Percentiles rank a stretch among this genome's conserved stretches.
These are phyloP conservation scores for Pseudogymnoascus sp. DNA, from an alignment of 2,329 filamentous ascomycete species.

Conservation along the genomic window DNA sequence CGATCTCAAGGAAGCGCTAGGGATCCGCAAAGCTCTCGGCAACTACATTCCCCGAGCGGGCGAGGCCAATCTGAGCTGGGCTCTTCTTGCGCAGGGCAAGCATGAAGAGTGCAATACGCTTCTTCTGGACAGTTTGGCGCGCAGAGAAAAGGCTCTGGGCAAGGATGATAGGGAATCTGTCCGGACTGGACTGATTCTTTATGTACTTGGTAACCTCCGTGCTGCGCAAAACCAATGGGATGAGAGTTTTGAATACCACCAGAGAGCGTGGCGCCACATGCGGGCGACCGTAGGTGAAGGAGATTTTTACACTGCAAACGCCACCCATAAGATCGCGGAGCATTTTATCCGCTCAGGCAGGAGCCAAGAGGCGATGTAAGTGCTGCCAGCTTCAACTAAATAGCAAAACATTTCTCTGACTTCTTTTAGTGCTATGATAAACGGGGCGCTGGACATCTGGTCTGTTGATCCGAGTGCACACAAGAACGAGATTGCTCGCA, in stretches of 20 bases:
- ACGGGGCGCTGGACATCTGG: slow-evolving; percentile 17
- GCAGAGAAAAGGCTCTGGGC: slow-evolving; percentile 19
- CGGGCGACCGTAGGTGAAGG: slow-evolving; percentile 21
- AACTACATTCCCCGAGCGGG: slow-evolving; percentile 13
- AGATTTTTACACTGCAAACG: slow-evolving; percentile 22
- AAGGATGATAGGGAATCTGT: slow-evolving; percentile 19
- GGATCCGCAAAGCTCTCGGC: slow-evolving; percentile 12
- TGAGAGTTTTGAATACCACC: slow-evolving; percentile 21
- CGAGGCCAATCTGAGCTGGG: slow-evolving; percentile 13
- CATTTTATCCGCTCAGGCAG: slow-evolving; percentile 17
- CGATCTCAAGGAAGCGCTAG: slow-evolving; percentile 13
- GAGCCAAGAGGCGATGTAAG: slow-evolving; percentile 12
- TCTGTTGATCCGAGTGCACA: slow-evolving; percentile 15
- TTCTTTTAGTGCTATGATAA: slow-evolving; percentile 17
- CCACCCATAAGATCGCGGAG: slow-evolving; percentile 22
- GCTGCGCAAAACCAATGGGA: slow-evolving; percentile 12
- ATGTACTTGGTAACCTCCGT: slow-evolving; percentile 15
- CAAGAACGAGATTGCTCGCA: slow-evolving; percentile 21
- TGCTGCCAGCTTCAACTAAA: background rate
- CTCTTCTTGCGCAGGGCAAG: slow-evolving; percentile 13
- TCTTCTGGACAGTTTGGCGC: slow-evolving; percentile 19
- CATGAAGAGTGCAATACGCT: slow-evolving; percentile 17
- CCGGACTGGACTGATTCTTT: slow-evolving; percentile 14
- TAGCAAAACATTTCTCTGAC: background rate
- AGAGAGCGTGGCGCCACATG: slow-evolving; percentile 20